Evolutionary conservation across 108 stramenopile genomes (phyloP), one percentile per base, ranked within the genome.

Genomic region (Cylindrotheca closterium): DNA sequence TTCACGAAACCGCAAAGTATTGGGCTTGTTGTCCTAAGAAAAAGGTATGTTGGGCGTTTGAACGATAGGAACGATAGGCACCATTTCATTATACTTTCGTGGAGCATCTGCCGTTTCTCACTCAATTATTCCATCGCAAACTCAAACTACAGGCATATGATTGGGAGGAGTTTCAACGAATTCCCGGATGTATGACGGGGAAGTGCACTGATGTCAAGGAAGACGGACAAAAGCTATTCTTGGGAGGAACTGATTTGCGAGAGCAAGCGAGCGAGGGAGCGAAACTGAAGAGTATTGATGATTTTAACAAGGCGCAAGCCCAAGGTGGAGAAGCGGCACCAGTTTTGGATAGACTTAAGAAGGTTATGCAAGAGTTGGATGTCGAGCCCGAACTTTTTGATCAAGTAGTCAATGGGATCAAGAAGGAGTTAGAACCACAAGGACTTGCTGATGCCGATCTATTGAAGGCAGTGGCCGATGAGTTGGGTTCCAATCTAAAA

Each of bases 1-100:
- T 99, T 76, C 98, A 99, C 63, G 98, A 99, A 63, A 95, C 95
- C 5, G 97, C 95, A 17, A 99, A 99, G 68, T 96, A 88, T 78
- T 99, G 97, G 97, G 73, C 79, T 8, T 99, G 98, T 67, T 99
- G 98, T 73, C 91, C 91, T 25, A 68, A 86, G 27, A 92, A 89
- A 55, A 95, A 92, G 63, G 79, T 49, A 17, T 52, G 32, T 15
- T 33, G 30, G n/a, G 24, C 7, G 15, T 55, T 55, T 28, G 24
- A 4, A n/a, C n/a, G n/a, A n/a, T n/a, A n/a, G n/a, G n/a, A n/a
- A n/a, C n/a, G n/a, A n/a, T n/a, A n/a, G n/a, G n/a, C n/a, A n/a
- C n/a, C n/a, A n/a, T n/a, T n/a, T n/a, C n/a, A n/a, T n/a, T n/a
- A n/a, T n/a, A n/a, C n/a, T n/a, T n/a, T n/a, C n/a, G n/a, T n/a